Base-by-base conservation (phyloP, 805 yeast species). In the Torulaspora quercuum region DNA sequence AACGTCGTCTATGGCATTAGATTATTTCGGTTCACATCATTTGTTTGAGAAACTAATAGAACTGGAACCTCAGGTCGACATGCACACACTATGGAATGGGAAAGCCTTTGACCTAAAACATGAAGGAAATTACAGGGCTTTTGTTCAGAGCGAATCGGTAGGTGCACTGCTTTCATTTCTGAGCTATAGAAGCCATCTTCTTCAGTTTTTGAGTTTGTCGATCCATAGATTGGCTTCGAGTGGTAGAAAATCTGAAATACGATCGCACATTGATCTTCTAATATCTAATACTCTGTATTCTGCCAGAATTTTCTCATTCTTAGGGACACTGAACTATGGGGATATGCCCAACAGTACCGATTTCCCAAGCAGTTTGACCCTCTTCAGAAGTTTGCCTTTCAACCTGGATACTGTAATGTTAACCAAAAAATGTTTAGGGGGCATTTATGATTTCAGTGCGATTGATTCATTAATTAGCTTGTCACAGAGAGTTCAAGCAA, bases 141-240 rank as follows among this genome's bases (percentile, higher is more conserved):
- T 53, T 11, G 51, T 59, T 1, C 25, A 53, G 2, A 55, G 61
- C 6, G 59, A 63, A 13, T 53, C 68, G 0, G 61, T 72, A 42
- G 74, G 78, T 21, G 67, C 90, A 0, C 65, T 86, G 31, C 61
- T 77, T 18, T 67, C 78, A 1, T 82, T 85, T 46, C 69, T 81
- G 33, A 70, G 65, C 25, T 79, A 75, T 45, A 71, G 95, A 50
- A 71, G 77, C 27, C 63, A 70, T 12, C 62, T 82, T 9, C 63
- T 86, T 15, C 83, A 82, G 45, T 76, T 78, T 48, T 61, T 86
- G 42, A 74, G 89, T 11, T 61, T 82, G 36, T 94, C 87, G 46
- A 67, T 90, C n/a, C 88, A 82, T 53, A 70, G 70, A 37, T 50
- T 29, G 42, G 62, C 46, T 70, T 76, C 6, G 67, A 81, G 6